Evolutionary conservation across 305 asterid genomes (phyloP).

Genomic region (Fraxinus sp.): DNA sequence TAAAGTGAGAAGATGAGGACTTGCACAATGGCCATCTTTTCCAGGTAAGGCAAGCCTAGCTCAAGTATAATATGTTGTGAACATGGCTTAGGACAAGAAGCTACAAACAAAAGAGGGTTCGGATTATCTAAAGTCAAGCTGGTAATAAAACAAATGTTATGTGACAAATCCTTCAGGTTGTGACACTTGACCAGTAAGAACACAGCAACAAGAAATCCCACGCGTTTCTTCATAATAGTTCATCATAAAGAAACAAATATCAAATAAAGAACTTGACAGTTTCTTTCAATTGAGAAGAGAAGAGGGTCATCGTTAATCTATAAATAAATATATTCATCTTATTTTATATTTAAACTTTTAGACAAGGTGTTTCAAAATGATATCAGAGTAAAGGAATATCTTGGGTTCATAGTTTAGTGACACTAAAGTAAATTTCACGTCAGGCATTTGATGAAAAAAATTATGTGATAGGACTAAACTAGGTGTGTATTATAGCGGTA

Average conservation of each 20-base stretch:
- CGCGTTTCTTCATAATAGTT: neutral
- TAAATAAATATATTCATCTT: neutral
- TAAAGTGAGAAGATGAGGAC: constrained; percentile 10
- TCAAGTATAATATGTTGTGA: neutral
- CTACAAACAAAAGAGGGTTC: constrained; percentile 29
- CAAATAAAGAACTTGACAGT: neutral
- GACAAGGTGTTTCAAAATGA: neutral
- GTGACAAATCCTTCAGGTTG: constrained; percentile 12
- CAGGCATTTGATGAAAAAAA: neutral
- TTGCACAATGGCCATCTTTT: constrained; percentile 7
- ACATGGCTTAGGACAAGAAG: constrained; percentile 16
- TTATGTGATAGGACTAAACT: neutral
- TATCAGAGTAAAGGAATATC: neutral
- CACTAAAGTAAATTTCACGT: neutral
- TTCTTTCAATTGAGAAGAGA: neutral
- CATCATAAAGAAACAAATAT: neutral
- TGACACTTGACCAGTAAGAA: neutral
- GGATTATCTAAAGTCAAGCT: neutral
- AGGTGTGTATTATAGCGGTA: neutral
- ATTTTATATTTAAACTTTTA: neutral
- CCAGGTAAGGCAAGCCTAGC: constrained; percentile 11
- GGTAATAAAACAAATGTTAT: constrained; percentile 1
- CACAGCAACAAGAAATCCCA: neutral
- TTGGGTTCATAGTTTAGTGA: neutral
- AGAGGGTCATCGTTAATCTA: neutral